phyloP scores from a whole-genome alignment of 805 yeast genomes.

The Pichia cephalocereana region DNA sequence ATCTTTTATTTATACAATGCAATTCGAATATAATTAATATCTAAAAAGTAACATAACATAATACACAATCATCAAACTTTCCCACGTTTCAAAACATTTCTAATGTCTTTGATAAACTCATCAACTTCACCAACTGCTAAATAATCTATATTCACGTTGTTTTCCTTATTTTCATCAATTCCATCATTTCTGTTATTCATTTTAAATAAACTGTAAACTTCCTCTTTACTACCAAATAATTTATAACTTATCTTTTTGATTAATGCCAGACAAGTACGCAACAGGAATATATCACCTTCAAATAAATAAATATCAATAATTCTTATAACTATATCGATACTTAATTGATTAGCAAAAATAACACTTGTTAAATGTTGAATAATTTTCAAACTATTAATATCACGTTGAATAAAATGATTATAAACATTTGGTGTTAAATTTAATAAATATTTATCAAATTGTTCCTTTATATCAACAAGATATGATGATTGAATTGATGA shows the following conservation, averaged over 20 bases:
- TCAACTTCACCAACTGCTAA: constrained; percentile 42
- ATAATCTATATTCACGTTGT: constrained; percentile 17
- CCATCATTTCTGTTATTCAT: not conserved
- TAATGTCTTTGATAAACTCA: constrained; percentile 36
- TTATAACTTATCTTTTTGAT: constrained; percentile 39
- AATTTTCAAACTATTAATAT: constrained; percentile 33
- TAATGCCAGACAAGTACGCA: constrained; percentile 45
- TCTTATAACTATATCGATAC: constrained; percentile 38
- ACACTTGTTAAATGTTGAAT: constrained; percentile 35
- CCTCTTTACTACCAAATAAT: constrained; percentile 42
- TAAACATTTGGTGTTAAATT: constrained; percentile 36
- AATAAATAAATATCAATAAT: constrained; percentile 51
- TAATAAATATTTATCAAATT: constrained; percentile 41
- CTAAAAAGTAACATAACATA: not conserved
- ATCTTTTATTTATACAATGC: no score
- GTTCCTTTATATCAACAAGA: constrained; percentile 31
- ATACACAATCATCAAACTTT: not conserved
- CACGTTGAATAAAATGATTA: constrained; percentile 39
- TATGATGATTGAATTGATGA: constrained; percentile 11
- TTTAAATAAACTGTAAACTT: constrained; percentile 31
- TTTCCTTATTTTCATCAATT: not conserved
- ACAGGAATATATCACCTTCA: constrained; percentile 50
- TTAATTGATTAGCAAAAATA: constrained; percentile 37
- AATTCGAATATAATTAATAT: not conserved
- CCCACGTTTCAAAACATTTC: constrained; percentile 26